phyloP scores from a whole-genome alignment of 352 stramenopile species.

The Phytophthora meadii region DNA sequence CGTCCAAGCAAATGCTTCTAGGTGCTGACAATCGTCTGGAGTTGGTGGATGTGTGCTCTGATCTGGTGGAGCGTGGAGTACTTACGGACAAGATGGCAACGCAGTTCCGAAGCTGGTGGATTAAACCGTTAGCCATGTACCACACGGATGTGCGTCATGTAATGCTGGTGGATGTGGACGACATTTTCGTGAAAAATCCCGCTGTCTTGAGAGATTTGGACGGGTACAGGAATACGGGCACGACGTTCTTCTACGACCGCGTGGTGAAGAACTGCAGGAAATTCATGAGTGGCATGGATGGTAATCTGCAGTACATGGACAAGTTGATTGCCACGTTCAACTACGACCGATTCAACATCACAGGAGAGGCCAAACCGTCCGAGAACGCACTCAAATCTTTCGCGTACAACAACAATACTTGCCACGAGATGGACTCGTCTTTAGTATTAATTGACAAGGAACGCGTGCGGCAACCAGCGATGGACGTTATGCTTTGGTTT shows the following conservation, averaged over 20 bases:
- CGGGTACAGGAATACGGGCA: slow-evolving; percentile 46
- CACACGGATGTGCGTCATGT: slow-evolving; percentile 34
- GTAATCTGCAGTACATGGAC: slow-evolving; percentile 47
- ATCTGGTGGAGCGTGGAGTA: slow-evolving; percentile 29
- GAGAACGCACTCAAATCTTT: slow-evolving; percentile 49
- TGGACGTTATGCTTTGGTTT: slow-evolving; percentile 44
- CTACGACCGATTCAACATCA: slow-evolving; percentile 55
- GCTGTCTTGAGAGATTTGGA: slow-evolving; percentile 41
- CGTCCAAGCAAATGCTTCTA: slow-evolving; percentile 23
- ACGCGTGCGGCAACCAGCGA: slow-evolving; percentile 31
- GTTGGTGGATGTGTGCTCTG: slow-evolving; percentile 46
- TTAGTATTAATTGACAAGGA: slow-evolving; percentile 41
- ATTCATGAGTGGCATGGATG: slow-evolving; percentile 54
- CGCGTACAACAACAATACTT: slow-evolving; percentile 55
- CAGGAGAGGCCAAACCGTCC: slow-evolving; percentile 30
- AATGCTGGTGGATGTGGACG: slow-evolving; percentile 35
- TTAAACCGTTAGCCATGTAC: slow-evolving; percentile 44
- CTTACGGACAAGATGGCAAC: slow-evolving; percentile 16
- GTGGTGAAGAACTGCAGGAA: slow-evolving; percentile 51
- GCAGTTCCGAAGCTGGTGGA: slow-evolving; percentile 44
- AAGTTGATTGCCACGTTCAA: slow-evolving; percentile 56
- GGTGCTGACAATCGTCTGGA: slow-evolving; percentile 30
- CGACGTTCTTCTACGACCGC: slow-evolving; percentile 53
- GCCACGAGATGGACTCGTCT: slow-evolving; percentile 64
- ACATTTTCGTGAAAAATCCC: slow-evolving; percentile 51